Conservation (phyloP, 306 rosid genomes). For the Betula pendula region DNA sequence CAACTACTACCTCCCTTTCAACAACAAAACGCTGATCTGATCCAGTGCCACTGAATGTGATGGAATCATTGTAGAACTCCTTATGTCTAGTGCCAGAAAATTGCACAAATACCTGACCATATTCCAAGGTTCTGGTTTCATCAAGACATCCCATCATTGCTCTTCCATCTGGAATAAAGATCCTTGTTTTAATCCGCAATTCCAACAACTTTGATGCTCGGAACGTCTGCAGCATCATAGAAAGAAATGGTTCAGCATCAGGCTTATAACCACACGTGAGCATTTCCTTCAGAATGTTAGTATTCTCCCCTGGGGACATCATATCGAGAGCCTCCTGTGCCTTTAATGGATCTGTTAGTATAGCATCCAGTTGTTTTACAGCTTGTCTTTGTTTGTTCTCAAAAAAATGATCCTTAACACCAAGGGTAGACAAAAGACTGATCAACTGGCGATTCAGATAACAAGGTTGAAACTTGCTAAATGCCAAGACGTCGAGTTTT, state of each 20-base stretch:
- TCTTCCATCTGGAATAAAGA: slow-evolving; percentile 70
- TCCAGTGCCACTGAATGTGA: background rate
- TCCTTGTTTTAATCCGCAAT: slow-evolving; percentile 59
- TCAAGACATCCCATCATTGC: slow-evolving; percentile 95
- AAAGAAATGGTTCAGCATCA: slow-evolving; percentile 73
- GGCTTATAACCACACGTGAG: slow-evolving; percentile 76
- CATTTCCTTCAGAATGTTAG: slow-evolving; percentile 71
- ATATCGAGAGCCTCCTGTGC: slow-evolving; percentile 71
- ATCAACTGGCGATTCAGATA: slow-evolving; percentile 77
- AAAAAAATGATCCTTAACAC: slow-evolving; percentile 52
- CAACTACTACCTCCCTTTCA: slow-evolving; percentile 51
- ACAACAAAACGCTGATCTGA: slow-evolving; percentile 19
- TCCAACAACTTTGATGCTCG: slow-evolving; percentile 73
- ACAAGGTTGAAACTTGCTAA: slow-evolving; percentile 73
- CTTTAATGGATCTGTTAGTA: slow-evolving; percentile 57
- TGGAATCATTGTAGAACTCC: slow-evolving; percentile 29
- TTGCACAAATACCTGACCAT: slow-evolving; percentile 83
- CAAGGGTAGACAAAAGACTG: slow-evolving; percentile 76
- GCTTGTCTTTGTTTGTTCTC: slow-evolving; percentile 62
- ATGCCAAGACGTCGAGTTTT: slow-evolving; percentile 70
- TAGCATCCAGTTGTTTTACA: slow-evolving; percentile 54
- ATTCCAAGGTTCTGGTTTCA: slow-evolving; percentile 72
- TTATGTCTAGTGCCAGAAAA: slow-evolving; percentile 35
- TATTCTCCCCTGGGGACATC: slow-evolving; percentile 75
- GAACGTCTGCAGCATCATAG: slow-evolving; percentile 81